Percentiles rank a stretch among this genome's conserved stretches.
Conservation (phyloP, 1,284 basidiomycete genomes). For the Ustilago hordei region DNA sequence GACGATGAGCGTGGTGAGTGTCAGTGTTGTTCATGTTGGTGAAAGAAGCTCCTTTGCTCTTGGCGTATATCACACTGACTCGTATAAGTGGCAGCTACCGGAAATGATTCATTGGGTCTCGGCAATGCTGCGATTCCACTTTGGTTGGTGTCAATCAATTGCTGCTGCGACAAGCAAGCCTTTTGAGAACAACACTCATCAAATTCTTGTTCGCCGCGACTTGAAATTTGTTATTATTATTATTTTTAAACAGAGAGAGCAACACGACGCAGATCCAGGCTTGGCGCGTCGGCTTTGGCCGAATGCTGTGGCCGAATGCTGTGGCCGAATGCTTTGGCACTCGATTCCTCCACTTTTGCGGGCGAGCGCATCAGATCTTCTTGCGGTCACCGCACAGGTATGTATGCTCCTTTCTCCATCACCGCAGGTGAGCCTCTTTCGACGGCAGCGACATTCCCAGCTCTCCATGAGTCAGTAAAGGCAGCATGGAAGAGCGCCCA, state of each 20-base stretch:
- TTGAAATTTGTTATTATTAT: not conserved
- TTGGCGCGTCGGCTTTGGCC: slow-evolving; percentile 8
- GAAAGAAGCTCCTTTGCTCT: slow-evolving; percentile 4
- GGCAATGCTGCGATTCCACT: too few relatives aligned
- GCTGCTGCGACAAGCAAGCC: not conserved
- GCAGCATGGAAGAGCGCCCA: slow-evolving; percentile 28
- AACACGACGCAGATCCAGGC: slow-evolving; percentile 26
- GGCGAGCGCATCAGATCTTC: not conserved
- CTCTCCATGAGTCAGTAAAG: not conserved
- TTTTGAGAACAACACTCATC: slow-evolving; percentile 32
- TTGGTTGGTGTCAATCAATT: slow-evolving; percentile 14
- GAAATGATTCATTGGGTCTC: too few relatives aligned
- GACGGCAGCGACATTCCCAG: not conserved
- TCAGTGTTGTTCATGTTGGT: not conserved
- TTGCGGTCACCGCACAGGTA: not conserved
- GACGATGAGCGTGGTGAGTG: not conserved
- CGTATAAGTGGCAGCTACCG: not conserved
- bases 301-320: not conserved
- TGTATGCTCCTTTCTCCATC: not conserved
- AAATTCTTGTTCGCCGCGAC: slow-evolving; percentile 4
- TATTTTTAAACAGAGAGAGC: not conserved
- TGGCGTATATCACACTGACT: slow-evolving; percentile 30
- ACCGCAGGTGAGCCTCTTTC: not conserved
- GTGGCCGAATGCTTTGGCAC: slow-evolving; percentile 1
- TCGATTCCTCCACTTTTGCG: slow-evolving; percentile 16